Conservation (phyloP, 2,329 filamentous ascomycete species). For the Lachnellula occidentalis region DNA sequence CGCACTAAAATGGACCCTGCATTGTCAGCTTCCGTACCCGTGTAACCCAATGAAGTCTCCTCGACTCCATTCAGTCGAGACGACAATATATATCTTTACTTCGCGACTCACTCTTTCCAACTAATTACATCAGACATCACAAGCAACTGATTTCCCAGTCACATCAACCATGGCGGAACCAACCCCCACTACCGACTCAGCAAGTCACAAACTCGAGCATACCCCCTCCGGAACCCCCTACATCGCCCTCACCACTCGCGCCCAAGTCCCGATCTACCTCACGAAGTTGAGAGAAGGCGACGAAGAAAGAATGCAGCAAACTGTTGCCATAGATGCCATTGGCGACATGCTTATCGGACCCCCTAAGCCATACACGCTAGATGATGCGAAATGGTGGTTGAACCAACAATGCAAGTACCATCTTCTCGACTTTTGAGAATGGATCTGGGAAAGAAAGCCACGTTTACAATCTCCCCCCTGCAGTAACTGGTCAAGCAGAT, state of each 20-base stretch:
- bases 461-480: too few species aligned
- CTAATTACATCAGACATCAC: too few species aligned
- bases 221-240: conserved; percentile 6
- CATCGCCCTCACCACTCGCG: conserved; percentile 7
- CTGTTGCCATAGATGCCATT: neutral
- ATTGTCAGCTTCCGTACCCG: too few species aligned
- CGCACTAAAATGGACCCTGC: too few species aligned
- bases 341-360: conserved; percentile 6
- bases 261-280: conserved; percentile 11
- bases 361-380: conserved; percentile 8
- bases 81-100: too few species aligned
- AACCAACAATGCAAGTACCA: neutral
- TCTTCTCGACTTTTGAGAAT: neutral
- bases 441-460: neutral
- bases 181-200: neutral
- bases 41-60: too few species aligned
- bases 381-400: conserved; percentile 12
- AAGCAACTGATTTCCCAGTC: too few species aligned
- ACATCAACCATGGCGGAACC: neutral
- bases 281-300: conserved; percentile 9
- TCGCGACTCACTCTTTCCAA: too few species aligned
- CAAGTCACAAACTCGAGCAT: conserved; percentile 4
- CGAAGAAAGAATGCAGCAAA: neutral
- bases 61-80: too few species aligned
- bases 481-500: neutral